Evolutionary conservation across 805 yeast species (phyloP).

Genomic region (Schizosaccharomyces lindneri): DNA sequence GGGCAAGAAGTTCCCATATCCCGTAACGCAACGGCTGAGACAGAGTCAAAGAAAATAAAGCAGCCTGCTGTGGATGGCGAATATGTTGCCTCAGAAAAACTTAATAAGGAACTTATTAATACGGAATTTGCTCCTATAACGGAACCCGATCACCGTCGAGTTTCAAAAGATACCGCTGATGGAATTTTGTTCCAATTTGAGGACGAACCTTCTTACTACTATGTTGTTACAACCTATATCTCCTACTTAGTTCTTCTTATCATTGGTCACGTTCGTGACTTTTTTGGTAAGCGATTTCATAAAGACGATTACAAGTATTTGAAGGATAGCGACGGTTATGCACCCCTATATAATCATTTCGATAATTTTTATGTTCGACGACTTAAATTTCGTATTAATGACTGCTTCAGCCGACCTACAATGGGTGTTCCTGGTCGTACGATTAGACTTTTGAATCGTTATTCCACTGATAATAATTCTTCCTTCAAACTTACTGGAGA

Average conservation of each 20-base stretch:
- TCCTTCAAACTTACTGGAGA: conserved; percentile 54
- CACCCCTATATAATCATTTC: conserved; percentile 86
- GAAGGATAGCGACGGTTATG: conserved; percentile 63
- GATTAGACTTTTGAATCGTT: conserved; percentile 58
- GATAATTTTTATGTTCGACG: conserved; percentile 86
- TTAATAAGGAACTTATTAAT: background rate
- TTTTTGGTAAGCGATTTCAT: conserved; percentile 49
- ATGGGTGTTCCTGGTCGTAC: conserved; percentile 92
- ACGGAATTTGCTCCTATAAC: conserved; percentile 7
- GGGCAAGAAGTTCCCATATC: no score
- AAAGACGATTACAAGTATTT: conserved; percentile 41
- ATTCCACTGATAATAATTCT: conserved; percentile 36
- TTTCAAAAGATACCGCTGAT: conserved; percentile 6
- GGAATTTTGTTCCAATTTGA: conserved; percentile 18
- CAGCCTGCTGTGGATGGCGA: background rate
- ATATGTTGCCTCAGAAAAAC: background rate
- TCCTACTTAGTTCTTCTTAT: conserved; percentile 64
- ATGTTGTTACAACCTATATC: conserved; percentile 59
- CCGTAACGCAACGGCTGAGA: no score
- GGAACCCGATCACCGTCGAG: conserved; percentile 6
- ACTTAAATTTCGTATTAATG: conserved; percentile 71
- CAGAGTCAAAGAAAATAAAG: no score
- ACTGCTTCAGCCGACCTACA: conserved; percentile 88
- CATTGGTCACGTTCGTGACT: conserved; percentile 78
- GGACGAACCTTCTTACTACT: conserved; percentile 72